These are phyloP conservation scores for Solanum ossicruentum DNA, from an alignment of 257 asterid species.

Conservation along the genomic window DNA sequence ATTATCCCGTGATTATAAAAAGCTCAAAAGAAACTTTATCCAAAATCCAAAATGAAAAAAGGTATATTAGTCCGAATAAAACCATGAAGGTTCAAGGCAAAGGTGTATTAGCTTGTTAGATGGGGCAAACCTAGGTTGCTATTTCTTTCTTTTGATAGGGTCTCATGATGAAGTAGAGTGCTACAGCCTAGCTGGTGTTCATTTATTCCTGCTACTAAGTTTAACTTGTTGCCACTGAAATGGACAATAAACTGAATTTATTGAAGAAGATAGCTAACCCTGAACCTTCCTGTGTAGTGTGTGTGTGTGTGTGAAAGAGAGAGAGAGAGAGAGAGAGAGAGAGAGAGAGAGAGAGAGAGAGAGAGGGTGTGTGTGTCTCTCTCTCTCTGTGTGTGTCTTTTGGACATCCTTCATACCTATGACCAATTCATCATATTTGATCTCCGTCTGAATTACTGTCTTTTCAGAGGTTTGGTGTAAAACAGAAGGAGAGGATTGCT, in stretches of 20 bases:
- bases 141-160: not conserved
- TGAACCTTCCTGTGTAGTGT: not conserved
- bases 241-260: not conserved
- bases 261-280: not conserved
- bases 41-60: not conserved
- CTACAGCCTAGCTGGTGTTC: not conserved
- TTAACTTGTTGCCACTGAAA: not conserved
- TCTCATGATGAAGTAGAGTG: not conserved
- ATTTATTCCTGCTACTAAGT: not conserved
- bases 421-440: not conserved
- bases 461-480: conserved; percentile 90
- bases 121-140: not conserved
- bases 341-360: not conserved
- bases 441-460: conserved; percentile 4
- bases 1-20: not conserved
- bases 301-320: not conserved
- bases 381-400: not conserved
- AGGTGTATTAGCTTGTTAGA: not conserved
- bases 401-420: not conserved
- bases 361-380: not conserved
- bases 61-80: not conserved
- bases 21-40: not conserved
- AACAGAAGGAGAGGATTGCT: conserved; percentile 96
- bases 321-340: not conserved
- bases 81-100: not conserved